phyloP scores from a whole-genome alignment of 192 early-diverging fungal species.

The Radiomyces spectabilis region DNA sequence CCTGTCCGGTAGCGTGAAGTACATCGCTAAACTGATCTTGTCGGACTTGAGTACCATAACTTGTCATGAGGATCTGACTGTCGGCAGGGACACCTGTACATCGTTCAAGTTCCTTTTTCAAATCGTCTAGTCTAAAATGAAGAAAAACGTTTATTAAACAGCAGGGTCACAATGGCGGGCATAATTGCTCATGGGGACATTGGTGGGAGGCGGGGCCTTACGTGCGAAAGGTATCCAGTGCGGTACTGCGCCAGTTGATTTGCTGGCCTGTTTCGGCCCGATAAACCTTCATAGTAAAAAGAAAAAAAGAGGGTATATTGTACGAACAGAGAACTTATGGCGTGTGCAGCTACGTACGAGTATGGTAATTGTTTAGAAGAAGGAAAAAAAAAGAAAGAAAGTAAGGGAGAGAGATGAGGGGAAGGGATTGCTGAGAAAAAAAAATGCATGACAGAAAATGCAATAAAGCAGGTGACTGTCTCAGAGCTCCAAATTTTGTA shows the following conservation, averaged over 20 bases:
- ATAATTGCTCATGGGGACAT: constrained; percentile 1
- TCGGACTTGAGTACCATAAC: constrained; percentile 39
- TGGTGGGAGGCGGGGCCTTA: constrained; percentile 1
- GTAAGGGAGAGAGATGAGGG: neutral
- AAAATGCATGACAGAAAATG: neutral
- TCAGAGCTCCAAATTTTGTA: neutral
- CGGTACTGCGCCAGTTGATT: constrained; percentile 22
- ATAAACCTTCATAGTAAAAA: constrained; percentile 40
- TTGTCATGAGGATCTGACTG: constrained; percentile 49
- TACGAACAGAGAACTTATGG: too few relatives aligned
- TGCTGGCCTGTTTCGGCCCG: constrained; percentile 49
- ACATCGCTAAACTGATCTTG: constrained; percentile 35
- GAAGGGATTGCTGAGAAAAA: neutral
- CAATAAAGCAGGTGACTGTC: neutral
- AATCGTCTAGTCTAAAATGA: constrained; percentile 16
- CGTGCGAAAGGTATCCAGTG: too few relatives aligned
- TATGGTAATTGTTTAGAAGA: neutral
- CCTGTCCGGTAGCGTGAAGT: constrained; percentile 33
- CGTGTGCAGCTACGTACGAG: too few relatives aligned
- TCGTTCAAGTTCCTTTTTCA: constrained; percentile 30
- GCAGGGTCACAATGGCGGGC: neutral
- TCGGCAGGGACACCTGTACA: constrained; percentile 31
- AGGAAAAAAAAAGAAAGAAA: neutral
- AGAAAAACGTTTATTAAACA: neutral
- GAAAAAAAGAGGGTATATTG: neutral